Percentiles rank a stretch among this genome's conserved stretches.
Evolutionary conservation across 306 rosid species (phyloP).

Genomic region (Citrullus amarus): DNA sequence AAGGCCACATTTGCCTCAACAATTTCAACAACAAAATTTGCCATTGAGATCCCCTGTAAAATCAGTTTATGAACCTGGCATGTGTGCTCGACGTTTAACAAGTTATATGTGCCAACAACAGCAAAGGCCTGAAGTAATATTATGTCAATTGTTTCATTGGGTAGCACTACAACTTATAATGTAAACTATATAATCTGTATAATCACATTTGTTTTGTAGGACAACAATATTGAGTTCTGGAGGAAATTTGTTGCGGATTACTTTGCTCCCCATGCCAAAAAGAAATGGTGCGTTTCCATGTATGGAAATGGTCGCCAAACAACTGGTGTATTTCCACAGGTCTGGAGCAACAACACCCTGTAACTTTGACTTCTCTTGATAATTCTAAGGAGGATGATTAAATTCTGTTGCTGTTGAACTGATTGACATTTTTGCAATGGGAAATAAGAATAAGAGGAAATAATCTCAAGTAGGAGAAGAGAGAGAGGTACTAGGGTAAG

Average conservation of each 20-base stretch:
- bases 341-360: constrained; percentile 17
- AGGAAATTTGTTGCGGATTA: constrained; percentile 89
- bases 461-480: not conserved
- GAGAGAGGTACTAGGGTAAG: not conserved
- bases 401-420: constrained; percentile 10
- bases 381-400: constrained; percentile 5
- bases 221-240: constrained; percentile 91
- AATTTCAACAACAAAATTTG: constrained; percentile 66
- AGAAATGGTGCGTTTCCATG: constrained; percentile 98
- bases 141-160: not conserved
- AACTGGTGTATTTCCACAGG: constrained; percentile 97
- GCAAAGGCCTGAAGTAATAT: constrained; percentile 78
- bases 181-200: not conserved
- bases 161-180: not conserved
- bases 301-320: constrained; percentile 93
- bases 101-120: constrained; percentile 87
- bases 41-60: constrained; percentile 72
- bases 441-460: not conserved
- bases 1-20: constrained; percentile 65
- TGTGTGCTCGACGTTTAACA: constrained; percentile 89
- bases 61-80: constrained; percentile 83
- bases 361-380: not conserved
- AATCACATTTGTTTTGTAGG: constrained; percentile 32
- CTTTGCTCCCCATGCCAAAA: constrained; percentile 87
- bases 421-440: not conserved